These are phyloP conservation scores for Scheffersomyces titani DNA, from an alignment of 1,139 yeast genomes.

Conservation along the genomic window DNA sequence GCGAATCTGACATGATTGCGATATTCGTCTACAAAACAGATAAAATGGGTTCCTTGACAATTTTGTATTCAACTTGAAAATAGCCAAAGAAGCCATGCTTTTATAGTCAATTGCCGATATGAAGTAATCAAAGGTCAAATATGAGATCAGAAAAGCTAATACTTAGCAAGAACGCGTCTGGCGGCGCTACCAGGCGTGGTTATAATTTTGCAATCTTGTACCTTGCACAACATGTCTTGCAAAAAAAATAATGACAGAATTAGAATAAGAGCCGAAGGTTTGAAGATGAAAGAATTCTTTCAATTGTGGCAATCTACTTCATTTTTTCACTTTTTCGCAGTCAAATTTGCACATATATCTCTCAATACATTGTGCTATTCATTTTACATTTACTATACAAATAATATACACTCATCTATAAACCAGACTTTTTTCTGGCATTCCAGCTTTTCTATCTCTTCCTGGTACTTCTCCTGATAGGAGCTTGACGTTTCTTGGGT, in stretches of 20 bases:
- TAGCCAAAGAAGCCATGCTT: background rate
- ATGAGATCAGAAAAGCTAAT: background rate
- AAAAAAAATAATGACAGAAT: too few species aligned
- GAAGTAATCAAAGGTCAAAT: background rate
- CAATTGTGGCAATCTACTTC: too few species aligned
- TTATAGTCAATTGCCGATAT: background rate
- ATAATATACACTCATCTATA: background rate
- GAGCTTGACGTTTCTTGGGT: conserved; percentile 10
- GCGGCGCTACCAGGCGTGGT: background rate
- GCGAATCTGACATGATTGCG: background rate
- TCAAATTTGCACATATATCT: too few species aligned
- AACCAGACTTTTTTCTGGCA: conserved; percentile 17
- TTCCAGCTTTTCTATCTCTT: background rate
- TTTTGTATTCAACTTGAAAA: background rate
- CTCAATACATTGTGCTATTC: background rate
- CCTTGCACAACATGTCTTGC: too few species aligned
- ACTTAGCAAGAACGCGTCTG: background rate
- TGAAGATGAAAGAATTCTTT: background rate
- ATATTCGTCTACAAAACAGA: background rate
- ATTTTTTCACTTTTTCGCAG: too few species aligned
- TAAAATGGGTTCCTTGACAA: background rate
- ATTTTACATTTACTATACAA: conserved; percentile 3
- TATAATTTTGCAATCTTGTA: background rate
- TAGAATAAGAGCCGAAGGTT: background rate
- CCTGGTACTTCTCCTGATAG: conserved; percentile 28